Conservation (phyloP, 1,139 yeast genomes). For the Meyerozyma carpophila region DNA sequence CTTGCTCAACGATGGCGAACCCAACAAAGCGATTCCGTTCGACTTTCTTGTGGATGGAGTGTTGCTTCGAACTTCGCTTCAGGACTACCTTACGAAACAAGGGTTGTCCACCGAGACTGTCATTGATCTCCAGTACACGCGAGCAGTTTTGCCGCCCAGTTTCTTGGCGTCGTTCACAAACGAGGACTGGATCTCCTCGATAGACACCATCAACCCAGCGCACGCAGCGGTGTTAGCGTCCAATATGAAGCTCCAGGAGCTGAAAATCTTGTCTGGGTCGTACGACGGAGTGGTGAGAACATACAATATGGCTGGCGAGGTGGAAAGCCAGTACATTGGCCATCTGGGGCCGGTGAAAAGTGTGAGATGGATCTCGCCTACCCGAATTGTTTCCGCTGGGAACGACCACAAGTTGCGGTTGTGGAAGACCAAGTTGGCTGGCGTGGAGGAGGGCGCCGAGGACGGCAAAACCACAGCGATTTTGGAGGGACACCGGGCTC, state of each 20-base stretch:
- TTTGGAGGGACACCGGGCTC: constrained; percentile 83
- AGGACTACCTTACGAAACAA: constrained; percentile 68
- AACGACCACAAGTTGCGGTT: constrained; percentile 84
- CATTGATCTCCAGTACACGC: constrained; percentile 78
- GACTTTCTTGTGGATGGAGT: constrained; percentile 88
- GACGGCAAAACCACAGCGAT: constrained; percentile 77
- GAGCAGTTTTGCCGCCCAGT: constrained; percentile 91
- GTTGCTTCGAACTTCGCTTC: constrained; percentile 68
- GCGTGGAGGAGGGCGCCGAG: constrained; percentile 50
- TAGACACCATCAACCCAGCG: constrained; percentile 44
- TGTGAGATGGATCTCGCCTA: constrained; percentile 70
- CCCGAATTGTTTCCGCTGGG: constrained; percentile 79
- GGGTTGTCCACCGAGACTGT: constrained; percentile 83
- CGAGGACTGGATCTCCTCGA: constrained; percentile 93
- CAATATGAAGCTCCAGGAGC: constrained; percentile 22
- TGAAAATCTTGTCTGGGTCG: constrained; percentile 77
- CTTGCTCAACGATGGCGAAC: constrained; percentile 44
- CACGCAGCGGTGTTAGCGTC: constrained; percentile 24
- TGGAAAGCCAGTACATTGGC: constrained; percentile 77
- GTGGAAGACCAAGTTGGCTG: constrained; percentile 68
- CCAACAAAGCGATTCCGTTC: constrained; percentile 72
- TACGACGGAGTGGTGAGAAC: constrained; percentile 93
- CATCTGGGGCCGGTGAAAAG: constrained; percentile 83
- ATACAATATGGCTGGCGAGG: constrained; percentile 79
- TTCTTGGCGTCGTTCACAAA: constrained; percentile 82